phyloP scores from a whole-genome alignment of 2,329 filamentous ascomycete species.

The Zarea fungicola region DNA sequence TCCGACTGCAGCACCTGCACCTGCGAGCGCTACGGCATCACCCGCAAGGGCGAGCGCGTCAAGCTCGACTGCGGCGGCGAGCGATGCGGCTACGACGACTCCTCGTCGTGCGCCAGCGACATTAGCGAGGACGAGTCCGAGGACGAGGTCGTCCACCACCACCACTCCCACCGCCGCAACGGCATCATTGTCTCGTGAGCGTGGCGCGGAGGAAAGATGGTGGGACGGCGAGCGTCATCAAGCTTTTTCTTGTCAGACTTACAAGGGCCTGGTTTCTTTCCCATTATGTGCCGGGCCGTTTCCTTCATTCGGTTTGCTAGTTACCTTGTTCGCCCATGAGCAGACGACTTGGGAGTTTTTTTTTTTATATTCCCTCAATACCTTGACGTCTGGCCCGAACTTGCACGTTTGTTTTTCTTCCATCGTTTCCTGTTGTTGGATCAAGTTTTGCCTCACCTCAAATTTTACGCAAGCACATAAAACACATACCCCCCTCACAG shows the following conservation, averaged over 20 bases:
- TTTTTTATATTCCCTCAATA: slow-evolving; percentile 13
- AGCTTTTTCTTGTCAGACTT: slow-evolving; percentile 15
- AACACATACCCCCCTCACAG: slow-evolving; percentile 19
- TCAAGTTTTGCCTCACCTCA: slow-evolving; percentile 20
- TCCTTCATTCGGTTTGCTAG: too few species aligned
- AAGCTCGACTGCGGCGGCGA: slow-evolving; percentile 92
- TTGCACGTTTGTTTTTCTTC: slow-evolving; percentile 16
- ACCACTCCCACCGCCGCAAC: slow-evolving; percentile 56
- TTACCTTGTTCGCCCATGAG: slow-evolving; percentile 16
- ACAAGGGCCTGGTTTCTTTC: slow-evolving; percentile 24
- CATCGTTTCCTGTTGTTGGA: slow-evolving; percentile 25
- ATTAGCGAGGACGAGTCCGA: slow-evolving; percentile 50
- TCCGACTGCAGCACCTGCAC: slow-evolving; percentile 77
- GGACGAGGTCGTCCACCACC: slow-evolving; percentile 33
- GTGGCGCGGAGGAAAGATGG: slow-evolving; percentile 6
- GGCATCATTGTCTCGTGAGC: slow-evolving; percentile 53
- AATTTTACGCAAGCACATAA: slow-evolving; percentile 14
- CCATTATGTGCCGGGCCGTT: slow-evolving; percentile 1
- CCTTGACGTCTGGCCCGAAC: slow-evolving; percentile 24
- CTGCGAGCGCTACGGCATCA: slow-evolving; percentile 96
- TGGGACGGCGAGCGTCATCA: slow-evolving; percentile 3
- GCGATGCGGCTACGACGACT: slow-evolving; percentile 77
- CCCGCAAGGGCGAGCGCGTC: slow-evolving; percentile 84
- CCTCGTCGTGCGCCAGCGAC: slow-evolving; percentile 66
- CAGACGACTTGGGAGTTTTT: slow-evolving; percentile 15